These are phyloP conservation scores for Dothiorella sarmentorum DNA, from an alignment of 2,329 filamentous ascomycete genomes.

Conservation along the genomic window DNA sequence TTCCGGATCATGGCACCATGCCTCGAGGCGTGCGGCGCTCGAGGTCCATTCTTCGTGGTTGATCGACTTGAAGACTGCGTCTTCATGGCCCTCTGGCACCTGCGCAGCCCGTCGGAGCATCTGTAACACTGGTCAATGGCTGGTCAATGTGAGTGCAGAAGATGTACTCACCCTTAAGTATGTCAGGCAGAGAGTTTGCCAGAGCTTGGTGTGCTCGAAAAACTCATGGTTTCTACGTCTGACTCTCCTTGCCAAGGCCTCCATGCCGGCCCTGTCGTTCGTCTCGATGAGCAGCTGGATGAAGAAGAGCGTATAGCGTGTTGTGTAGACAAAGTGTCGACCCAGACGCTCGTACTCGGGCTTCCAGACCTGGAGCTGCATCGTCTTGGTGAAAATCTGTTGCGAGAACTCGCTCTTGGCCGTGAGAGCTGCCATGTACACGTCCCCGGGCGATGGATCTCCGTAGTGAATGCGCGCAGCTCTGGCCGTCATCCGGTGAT, in stretches of 20 bases:
- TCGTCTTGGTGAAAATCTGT: slow-evolving; percentile 90
- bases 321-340: slow-evolving; percentile 87
- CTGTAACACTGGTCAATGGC: slow-evolving; percentile 24
- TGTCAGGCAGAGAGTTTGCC: slow-evolving; percentile 58
- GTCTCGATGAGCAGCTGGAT: slow-evolving; percentile 70
- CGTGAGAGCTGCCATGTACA: slow-evolving; percentile 50
- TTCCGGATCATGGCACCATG: slow-evolving; percentile 52
- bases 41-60: slow-evolving; percentile 62
- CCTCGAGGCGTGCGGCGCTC: slow-evolving; percentile 58
- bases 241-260: slow-evolving; percentile 73
- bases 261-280: slow-evolving; percentile 71
- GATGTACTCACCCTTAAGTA: slow-evolving; percentile 50
- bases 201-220: slow-evolving; percentile 60
- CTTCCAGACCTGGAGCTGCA: slow-evolving; percentile 93
- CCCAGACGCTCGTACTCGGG: slow-evolving; percentile 82
- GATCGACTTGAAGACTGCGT: slow-evolving; percentile 61
- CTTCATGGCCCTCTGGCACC: slow-evolving; percentile 61
- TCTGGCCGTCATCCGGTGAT: slow-evolving; percentile 83
- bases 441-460: slow-evolving; percentile 50
- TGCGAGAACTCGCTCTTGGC: slow-evolving; percentile 76
- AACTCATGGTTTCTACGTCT: slow-evolving; percentile 77
- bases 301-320: slow-evolving; percentile 81
- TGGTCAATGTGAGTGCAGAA: slow-evolving; percentile 22
- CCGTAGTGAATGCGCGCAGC: slow-evolving; percentile 60
- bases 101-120: slow-evolving; percentile 56